Evolutionary conservation across 257 asterid genomes (phyloP).

Genomic region (Primulina tabacum): DNA sequence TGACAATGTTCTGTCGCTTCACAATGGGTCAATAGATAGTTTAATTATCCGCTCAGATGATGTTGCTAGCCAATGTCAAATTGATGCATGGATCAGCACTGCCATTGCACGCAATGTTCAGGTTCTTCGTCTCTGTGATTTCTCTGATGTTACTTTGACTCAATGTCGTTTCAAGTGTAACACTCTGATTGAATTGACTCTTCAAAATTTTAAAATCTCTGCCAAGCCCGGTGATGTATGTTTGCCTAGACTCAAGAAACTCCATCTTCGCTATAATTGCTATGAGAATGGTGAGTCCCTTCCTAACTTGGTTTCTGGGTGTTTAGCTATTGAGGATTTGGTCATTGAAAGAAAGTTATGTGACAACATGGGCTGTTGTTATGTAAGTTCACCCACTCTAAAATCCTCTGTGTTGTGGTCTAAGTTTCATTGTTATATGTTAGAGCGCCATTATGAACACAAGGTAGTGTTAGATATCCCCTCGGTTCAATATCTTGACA

Average conservation of each 20-base stretch:
- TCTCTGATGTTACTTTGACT: background rate
- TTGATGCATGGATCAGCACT: slow-evolving; percentile 7
- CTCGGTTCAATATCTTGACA: too few species aligned
- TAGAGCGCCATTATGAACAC: too few species aligned
- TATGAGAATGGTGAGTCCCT: background rate
- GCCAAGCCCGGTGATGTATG: background rate
- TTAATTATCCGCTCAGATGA: background rate
- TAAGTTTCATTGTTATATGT: too few species aligned
- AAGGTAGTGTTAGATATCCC: too few species aligned
- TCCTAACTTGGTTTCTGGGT: background rate
- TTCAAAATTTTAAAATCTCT: background rate
- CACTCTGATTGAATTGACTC: background rate
- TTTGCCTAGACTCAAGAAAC: slow-evolving; percentile 4
- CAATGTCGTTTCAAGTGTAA: background rate
- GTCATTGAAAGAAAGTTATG: too few species aligned
- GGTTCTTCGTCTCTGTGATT: background rate
- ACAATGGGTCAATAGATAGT: background rate
- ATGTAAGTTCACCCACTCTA: too few species aligned
- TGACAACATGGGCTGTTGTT: too few species aligned
- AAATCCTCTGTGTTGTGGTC: too few species aligned
- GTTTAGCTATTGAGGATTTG: too few species aligned
- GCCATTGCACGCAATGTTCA: background rate
- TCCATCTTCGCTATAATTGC: background rate
- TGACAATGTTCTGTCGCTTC: background rate
- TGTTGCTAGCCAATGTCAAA: background rate